Evolutionary conservation across 768 basidiomycete genomes (phyloP).

Genomic region (Lactarius vividus): DNA sequence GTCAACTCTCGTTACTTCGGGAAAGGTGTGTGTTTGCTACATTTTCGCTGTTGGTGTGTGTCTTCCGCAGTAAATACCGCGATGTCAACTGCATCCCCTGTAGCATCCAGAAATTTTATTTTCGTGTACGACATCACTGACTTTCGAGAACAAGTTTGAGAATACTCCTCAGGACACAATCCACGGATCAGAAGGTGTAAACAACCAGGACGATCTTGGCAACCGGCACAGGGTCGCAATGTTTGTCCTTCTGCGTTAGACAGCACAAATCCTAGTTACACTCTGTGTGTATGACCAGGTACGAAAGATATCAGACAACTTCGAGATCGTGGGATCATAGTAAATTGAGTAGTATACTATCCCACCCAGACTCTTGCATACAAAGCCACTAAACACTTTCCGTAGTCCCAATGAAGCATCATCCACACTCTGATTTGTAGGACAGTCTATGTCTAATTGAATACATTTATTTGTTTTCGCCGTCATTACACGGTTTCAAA

Average conservation of each 20-base stretch:
- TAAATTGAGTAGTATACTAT: neutral
- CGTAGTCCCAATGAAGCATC: neutral
- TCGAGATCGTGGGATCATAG: neutral
- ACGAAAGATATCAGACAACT: neutral
- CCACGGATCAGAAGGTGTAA: slow-evolving; percentile 69
- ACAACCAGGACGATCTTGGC: slow-evolving; percentile 81
- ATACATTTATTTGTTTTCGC: neutral
- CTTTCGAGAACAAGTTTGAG: slow-evolving; percentile 79
- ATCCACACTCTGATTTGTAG: neutral
- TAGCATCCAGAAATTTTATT: neutral
- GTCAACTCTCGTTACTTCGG: slow-evolving; percentile 6
- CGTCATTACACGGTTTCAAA: neutral
- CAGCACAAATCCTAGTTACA: slow-evolving; percentile 69
- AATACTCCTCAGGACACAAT: slow-evolving; percentile 58
- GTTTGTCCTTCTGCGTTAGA: slow-evolving; percentile 80
- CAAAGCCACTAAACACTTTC: neutral
- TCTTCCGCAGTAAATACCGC: neutral
- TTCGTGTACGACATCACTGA: slow-evolving; percentile 45
- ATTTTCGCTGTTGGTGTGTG: neutral
- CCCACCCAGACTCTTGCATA: neutral
- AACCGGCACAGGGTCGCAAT: slow-evolving; percentile 57
- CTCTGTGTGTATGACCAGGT: slow-evolving; percentile 37
- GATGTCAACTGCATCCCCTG: neutral
- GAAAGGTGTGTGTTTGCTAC: slow-evolving; percentile 9
- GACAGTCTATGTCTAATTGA: neutral